Base-by-base conservation (phyloP, 768 basidiomycete species). In the Tylopilus intermedius region DNA sequence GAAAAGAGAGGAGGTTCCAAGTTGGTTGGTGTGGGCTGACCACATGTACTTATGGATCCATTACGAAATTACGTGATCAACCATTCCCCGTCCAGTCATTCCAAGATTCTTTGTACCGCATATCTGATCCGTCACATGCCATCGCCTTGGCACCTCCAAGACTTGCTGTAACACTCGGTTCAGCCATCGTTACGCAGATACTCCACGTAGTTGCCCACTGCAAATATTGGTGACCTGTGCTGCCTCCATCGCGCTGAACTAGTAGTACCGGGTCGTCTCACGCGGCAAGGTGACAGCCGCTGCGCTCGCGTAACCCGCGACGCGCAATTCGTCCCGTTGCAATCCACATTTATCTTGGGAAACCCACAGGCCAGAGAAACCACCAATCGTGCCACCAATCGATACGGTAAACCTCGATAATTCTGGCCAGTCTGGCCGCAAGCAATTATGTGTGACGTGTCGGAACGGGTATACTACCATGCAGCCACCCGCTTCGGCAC, bases 401-500 rank as follows among this genome's bases (percentile, higher is more conserved):
- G 33, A 33, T 30, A 33, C 13, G 33, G 11, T 33, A 33, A 13
- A 33, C 33, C 33, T 2, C 2, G 8, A 30, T 2, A 2, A 10
- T 33, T 9, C 32, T 11, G 32, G 32, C 10, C 32, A 33, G 9
- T 33, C 35, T 15, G 35, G 14, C 35, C 7, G 15, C 35, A 37
- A 10, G 14, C 14, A 15, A 14, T 3, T 37, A 14, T 37, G 35
- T 15, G 10, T 74, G 77, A 41, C 74, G 90, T 3, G 76, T 79
- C 29, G 86, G 85, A 7, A 54, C 70, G 13, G 87, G 86, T 0
- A 74, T 73, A 60, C 65, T 79, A 5, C 33, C 4, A 2, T 11
- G 56, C 88, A 4, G 83, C 90, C 3, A 68, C 90, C 45, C 88
- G 90, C 90, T 58, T 90, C 58, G 89, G 88, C 2, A 91, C 90